Conservation (phyloP, 345 rosid species). For the Populus simonii region DNA sequence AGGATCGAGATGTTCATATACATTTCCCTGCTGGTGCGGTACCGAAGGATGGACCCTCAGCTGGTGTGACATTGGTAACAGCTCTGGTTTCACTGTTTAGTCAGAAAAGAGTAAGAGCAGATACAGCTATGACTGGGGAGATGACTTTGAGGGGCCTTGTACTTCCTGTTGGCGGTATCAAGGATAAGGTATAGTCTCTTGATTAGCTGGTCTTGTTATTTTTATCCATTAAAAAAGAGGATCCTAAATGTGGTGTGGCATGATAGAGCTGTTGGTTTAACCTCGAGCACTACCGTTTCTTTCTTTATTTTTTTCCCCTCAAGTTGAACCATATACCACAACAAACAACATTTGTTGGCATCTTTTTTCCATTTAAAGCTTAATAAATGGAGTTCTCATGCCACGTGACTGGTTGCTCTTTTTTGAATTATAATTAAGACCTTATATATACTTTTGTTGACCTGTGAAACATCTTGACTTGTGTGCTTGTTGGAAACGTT, state of each 20-base stretch:
- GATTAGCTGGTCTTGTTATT: conserved; percentile 3
- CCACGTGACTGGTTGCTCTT: not conserved
- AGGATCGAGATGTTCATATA: conserved; percentile 89
- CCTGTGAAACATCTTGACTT: not conserved
- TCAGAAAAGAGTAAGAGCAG: conserved; percentile 84
- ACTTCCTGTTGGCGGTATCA: conserved; percentile 94
- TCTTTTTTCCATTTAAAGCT: not conserved
- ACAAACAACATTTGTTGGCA: not conserved
- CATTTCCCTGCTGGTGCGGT: conserved; percentile 99
- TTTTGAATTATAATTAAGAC: not conserved
- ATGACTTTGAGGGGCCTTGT: conserved; percentile 97
- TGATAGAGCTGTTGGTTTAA: not conserved
- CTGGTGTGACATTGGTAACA: conserved; percentile 94
- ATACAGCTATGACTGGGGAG: conserved; percentile 99
- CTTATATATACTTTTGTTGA: not conserved
- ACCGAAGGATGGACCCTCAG: conserved; percentile 99
- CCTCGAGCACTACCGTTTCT: not conserved
- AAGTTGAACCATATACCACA: conserved; percentile 2
- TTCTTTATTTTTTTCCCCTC: not conserved
- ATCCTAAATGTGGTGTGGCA: not conserved
- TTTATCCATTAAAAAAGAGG: not conserved
- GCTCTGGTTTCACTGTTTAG: conserved; percentile 87
- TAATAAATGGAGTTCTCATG: not conserved
- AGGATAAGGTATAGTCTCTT: conserved; percentile 68
- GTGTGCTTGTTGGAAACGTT: not conserved